These are phyloP conservation scores for Elsinoe arachidis DNA, from an alignment of 2,329 filamentous ascomycete species.

Conservation along the genomic window DNA sequence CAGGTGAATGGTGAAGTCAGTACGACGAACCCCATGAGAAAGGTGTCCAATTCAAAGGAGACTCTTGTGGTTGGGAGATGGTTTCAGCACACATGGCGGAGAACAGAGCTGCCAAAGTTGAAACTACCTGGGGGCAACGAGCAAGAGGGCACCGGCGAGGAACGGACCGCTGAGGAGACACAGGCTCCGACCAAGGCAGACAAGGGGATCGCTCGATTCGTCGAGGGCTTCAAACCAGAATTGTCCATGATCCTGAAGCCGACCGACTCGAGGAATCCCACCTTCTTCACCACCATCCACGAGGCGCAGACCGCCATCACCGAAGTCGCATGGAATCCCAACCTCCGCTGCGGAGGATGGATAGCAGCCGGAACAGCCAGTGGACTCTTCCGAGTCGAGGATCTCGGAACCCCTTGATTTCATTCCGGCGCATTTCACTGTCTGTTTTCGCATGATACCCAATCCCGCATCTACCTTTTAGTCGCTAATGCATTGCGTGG, in stretches of 20 bases:
- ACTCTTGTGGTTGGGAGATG: slow-evolving; percentile 47
- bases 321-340: slow-evolving; percentile 44
- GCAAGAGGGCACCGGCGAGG: slow-evolving; percentile 16
- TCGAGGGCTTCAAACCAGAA: slow-evolving; percentile 35
- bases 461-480: not conserved
- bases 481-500: slow-evolving; percentile 9
- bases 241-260: slow-evolving; percentile 19
- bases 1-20: slow-evolving; percentile 44
- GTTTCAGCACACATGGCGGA: slow-evolving; percentile 51
- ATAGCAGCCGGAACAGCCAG: slow-evolving; percentile 42
- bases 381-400: slow-evolving; percentile 43
- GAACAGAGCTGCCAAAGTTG: slow-evolving; percentile 9
- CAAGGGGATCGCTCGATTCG: slow-evolving; percentile 27
- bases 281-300: slow-evolving; percentile 32
- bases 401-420: slow-evolving; percentile 26
- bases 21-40: slow-evolving; percentile 44
- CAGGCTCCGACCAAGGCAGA: not conserved
- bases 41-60: slow-evolving; percentile 42
- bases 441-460: slow-evolving; percentile 3
- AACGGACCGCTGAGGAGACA: not conserved
- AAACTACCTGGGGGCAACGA: not conserved
- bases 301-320: slow-evolving; percentile 39
- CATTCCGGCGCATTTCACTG: not conserved
- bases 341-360: slow-evolving; percentile 41
- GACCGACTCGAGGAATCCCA: slow-evolving; percentile 19